These are phyloP conservation scores for Fonsecaea erecta DNA, from an alignment of 2,329 filamentous ascomycete species.

Conservation along the genomic window DNA sequence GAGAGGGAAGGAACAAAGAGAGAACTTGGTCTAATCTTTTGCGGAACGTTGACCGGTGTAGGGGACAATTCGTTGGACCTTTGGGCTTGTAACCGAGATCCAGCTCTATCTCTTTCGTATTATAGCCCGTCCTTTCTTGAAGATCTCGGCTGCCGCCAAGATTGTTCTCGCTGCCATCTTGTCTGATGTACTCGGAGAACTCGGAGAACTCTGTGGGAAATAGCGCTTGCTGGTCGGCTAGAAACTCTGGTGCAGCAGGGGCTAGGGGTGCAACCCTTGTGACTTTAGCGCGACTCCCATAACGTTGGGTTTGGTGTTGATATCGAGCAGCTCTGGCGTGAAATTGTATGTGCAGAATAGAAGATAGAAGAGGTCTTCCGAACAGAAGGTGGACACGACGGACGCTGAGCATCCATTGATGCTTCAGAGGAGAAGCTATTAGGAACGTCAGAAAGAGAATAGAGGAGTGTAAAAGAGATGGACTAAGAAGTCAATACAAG, in stretches of 20 bases:
- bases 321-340: background rate
- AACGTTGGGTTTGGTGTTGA: background rate
- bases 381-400: conserved; percentile 11
- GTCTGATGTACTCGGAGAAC: conserved; percentile 11
- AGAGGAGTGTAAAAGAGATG: background rate
- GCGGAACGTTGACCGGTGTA: background rate
- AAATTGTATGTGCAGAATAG: background rate
- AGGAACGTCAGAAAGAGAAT: background rate
- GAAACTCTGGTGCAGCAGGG: background rate
- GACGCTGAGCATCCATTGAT: conserved; percentile 33
- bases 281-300: background rate
- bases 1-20: conserved; percentile 26
- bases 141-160: background rate
- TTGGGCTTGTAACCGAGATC: background rate
- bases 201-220: conserved; percentile 17
- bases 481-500: background rate
- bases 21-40: conserved; percentile 13
- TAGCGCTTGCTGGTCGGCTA: conserved; percentile 5
- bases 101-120: background rate
- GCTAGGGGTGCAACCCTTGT: background rate
- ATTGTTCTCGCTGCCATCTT: background rate
- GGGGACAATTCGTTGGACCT: background rate
- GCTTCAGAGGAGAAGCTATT: conserved; percentile 22
- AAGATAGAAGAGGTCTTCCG: background rate
- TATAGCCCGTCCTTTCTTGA: background rate